phyloP scores from a whole-genome alignment of 306 rosid species.

The Neltuma alba region DNA sequence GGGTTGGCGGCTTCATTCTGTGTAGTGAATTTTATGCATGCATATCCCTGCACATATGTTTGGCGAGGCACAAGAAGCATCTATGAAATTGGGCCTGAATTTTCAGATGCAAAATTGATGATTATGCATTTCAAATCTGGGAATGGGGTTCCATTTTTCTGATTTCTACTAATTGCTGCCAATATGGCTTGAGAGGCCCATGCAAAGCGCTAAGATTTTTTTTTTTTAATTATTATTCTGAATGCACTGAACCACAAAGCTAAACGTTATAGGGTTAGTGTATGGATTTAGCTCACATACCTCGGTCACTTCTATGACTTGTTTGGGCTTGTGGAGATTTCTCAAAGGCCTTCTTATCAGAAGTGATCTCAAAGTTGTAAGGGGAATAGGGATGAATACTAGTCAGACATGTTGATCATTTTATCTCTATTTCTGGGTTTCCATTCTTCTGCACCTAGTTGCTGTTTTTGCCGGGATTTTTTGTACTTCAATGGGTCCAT shows the following conservation, averaged over 20 bases:
- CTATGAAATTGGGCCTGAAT: neutral
- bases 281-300: neutral
- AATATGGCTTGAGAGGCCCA: neutral
- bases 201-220: neutral
- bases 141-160: neutral
- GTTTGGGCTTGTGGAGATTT: neutral
- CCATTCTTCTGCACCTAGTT: neutral
- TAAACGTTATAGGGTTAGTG: neutral
- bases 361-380: neutral
- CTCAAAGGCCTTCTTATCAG: neutral
- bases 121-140: neutral
- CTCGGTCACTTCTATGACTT: neutral
- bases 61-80: neutral
- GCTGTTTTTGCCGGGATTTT: neutral
- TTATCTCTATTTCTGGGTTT: neutral
- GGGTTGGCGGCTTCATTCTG: neutral
- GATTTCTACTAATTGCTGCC: neutral
- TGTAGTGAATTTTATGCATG: neutral
- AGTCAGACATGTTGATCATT: neutral
- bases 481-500: constrained; percentile 1
- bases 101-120: neutral
- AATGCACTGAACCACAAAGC: neutral
- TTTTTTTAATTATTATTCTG: neutral
- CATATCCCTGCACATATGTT: neutral
- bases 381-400: neutral